Evolutionary conservation across 202 grass and related monocot species (phyloP).

Genomic region (Carex sylvatica): DNA sequence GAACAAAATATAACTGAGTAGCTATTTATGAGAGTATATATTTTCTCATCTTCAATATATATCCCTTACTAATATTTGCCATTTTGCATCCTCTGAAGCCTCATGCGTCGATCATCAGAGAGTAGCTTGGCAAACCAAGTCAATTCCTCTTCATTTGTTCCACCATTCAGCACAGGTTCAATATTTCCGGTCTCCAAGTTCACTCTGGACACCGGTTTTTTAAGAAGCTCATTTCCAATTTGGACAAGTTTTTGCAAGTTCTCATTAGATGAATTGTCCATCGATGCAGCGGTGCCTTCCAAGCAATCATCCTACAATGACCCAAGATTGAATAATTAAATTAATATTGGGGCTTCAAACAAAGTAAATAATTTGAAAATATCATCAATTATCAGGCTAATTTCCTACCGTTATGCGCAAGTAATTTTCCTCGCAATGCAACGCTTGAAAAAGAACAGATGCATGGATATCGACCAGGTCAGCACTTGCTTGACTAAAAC

Average conservation of each 20-base stretch:
- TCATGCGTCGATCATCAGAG: slow-evolving; percentile 26
- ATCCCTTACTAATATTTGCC: background rate
- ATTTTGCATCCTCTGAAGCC: slow-evolving; percentile 22
- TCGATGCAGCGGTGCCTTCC: slow-evolving; percentile 25
- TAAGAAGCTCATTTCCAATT: slow-evolving; percentile 37
- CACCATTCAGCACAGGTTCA: background rate
- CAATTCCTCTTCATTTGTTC: slow-evolving; percentile 44
- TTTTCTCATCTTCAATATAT: background rate
- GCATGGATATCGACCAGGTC: slow-evolving; percentile 66
- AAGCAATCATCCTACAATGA: slow-evolving; percentile 40
- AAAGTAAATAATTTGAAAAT: background rate
- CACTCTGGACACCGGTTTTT: slow-evolving; percentile 39
- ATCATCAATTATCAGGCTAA: background rate
- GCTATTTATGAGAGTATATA: no score
- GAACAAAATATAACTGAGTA: no score
- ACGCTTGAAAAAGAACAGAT: slow-evolving; percentile 55
- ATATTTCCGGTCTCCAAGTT: slow-evolving; percentile 48
- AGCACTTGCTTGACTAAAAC: slow-evolving; percentile 43
- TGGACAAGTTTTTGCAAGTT: slow-evolving; percentile 43
- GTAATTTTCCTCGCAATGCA: slow-evolving; percentile 33
- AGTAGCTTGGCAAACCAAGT: slow-evolving; percentile 30
- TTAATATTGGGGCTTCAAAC: background rate
- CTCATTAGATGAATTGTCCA: slow-evolving; percentile 36
- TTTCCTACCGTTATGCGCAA: slow-evolving; percentile 45
- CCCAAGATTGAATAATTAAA: background rate